Conservation (phyloP, 805 yeast species). For the Candida saitoana region DNA sequence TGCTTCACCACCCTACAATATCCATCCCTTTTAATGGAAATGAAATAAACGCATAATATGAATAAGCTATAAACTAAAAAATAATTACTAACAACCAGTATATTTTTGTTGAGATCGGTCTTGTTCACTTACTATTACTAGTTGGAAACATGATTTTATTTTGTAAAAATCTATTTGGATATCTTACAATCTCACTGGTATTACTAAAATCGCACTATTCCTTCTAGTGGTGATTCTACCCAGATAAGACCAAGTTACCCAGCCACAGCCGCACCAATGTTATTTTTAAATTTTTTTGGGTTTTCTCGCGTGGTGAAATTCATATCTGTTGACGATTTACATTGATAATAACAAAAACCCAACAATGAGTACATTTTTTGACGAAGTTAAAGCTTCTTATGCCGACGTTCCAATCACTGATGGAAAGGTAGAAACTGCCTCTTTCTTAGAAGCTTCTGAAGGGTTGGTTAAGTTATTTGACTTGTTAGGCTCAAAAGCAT, state of each 20-base stretch:
- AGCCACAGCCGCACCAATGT: background rate
- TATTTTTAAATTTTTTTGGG: background rate
- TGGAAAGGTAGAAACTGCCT: constrained; percentile 64
- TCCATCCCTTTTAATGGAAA: background rate
- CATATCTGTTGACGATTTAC: background rate
- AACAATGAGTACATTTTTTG: constrained; percentile 73
- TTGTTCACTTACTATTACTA: no score
- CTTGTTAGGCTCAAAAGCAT: constrained; percentile 79
- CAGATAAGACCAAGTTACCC: background rate
- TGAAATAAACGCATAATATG: background rate
- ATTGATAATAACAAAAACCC: background rate
- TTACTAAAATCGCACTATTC: no score
- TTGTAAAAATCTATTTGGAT: no score
- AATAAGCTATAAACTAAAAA: no score
- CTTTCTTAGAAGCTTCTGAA: constrained; percentile 79
- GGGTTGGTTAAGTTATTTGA: constrained; percentile 80
- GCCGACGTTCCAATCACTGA: constrained; percentile 66
- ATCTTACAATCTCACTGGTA: no score
- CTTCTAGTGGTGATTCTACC: no score
- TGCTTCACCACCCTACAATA: background rate
- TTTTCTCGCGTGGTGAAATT: background rate
- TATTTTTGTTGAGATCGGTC: no score
- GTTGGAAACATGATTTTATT: no score
- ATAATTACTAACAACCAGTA: no score
- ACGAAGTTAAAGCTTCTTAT: constrained; percentile 69